These are phyloP conservation scores for Auriculariales sp. DNA, from an alignment of 768 basidiomycete species.

Conservation along the genomic window DNA sequence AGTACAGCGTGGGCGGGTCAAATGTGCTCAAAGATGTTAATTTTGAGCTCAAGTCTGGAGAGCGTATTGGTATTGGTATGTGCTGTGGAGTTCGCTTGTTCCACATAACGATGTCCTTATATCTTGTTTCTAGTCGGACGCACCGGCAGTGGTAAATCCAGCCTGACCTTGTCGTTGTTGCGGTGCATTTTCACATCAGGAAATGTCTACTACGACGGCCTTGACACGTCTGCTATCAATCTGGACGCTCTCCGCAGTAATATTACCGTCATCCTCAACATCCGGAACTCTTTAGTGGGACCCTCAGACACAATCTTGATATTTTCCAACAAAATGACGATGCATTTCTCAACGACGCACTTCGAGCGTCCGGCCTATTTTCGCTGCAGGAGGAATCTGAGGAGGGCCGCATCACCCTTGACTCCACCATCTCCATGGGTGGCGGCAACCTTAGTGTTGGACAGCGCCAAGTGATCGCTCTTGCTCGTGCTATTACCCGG, in stretches of 20 bases:
- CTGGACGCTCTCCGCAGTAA: constrained; percentile 39
- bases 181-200: constrained; percentile 16
- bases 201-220: constrained; percentile 16
- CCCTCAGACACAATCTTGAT: constrained; percentile 8
- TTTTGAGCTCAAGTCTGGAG: constrained; percentile 38
- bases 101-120: too few relatives aligned
- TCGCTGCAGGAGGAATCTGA: not conserved
- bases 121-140: constrained; percentile 9
- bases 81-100: constrained; percentile 6
- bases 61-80: constrained; percentile 42
- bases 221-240: constrained; percentile 25
- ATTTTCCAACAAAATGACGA: constrained; percentile 7
- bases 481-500: constrained; percentile 18
- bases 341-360: constrained; percentile 7
- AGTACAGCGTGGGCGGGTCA: constrained; percentile 37
- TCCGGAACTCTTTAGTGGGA: constrained; percentile 6
- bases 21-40: constrained; percentile 40
- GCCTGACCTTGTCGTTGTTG: constrained; percentile 18
- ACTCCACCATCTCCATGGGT: constrained; percentile 18
- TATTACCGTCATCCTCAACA: constrained; percentile 38
- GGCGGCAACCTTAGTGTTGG: constrained; percentile 27
- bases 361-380: constrained; percentile 4
- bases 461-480: constrained; percentile 24
- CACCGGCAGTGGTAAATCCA: constrained; percentile 13
- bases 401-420: constrained; percentile 14